phyloP scores from a whole-genome alignment of 805 yeast genomes.

The Ogataea pignaliae region DNA sequence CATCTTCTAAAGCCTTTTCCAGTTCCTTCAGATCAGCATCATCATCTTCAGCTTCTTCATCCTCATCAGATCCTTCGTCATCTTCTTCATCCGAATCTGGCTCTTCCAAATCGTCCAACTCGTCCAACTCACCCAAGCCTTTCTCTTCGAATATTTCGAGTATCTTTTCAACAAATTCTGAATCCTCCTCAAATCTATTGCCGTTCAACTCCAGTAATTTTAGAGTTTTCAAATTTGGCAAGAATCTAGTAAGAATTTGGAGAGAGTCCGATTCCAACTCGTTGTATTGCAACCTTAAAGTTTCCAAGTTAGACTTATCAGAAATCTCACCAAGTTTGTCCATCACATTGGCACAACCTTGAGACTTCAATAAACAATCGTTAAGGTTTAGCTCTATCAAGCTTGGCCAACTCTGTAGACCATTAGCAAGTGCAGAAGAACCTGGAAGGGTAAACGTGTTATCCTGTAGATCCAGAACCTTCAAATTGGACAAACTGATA shows the following conservation, averaged over 20 bases:
- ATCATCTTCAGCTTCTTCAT: conserved; percentile 47
- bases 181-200: conserved; percentile 87
- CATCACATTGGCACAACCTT: conserved; percentile 61
- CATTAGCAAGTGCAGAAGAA: conserved; percentile 58
- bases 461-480: conserved; percentile 84
- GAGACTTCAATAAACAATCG: conserved; percentile 79
- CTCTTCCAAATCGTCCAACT: conserved; percentile 92
- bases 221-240: conserved; percentile 55
- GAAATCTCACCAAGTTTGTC: conserved; percentile 38
- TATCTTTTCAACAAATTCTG: conserved; percentile 60
- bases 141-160: conserved; percentile 60
- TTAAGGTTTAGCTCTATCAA: conserved; percentile 79
- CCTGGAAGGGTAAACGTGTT: conserved; percentile 82
- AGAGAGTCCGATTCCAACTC: conserved; percentile 72
- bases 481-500: conserved; percentile 51
- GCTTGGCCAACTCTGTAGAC: conserved; percentile 57
- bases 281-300: conserved; percentile 78
- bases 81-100: conserved; percentile 66
- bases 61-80: conserved; percentile 51
- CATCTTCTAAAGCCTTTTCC: conserved; percentile 49
- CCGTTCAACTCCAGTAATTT: conserved; percentile 82
- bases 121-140: conserved; percentile 83
- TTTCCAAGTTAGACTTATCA: conserved; percentile 40
- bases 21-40: conserved; percentile 36
- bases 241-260: conserved; percentile 49